Evolutionary conservation across 2,329 filamentous ascomycete species (phyloP).

Genomic region (Pseudogymnoascus sp.): DNA sequence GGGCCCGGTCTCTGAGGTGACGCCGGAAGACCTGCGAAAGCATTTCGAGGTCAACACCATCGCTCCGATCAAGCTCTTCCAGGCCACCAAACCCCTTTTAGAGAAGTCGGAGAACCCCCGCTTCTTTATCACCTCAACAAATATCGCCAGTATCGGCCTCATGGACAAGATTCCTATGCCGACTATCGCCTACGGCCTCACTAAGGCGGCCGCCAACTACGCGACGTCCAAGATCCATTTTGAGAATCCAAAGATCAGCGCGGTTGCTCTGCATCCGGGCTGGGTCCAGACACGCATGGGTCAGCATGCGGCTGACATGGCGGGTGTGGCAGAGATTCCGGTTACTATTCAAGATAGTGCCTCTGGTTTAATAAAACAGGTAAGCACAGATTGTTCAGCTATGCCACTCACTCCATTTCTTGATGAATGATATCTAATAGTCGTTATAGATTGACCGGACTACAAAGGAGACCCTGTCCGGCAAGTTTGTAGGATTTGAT

Average conservation of each 20-base stretch:
- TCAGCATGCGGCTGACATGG: conserved; percentile 27
- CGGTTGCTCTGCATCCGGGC: conserved; percentile 27
- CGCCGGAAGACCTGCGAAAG: conserved; percentile 30
- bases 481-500: conserved; percentile 19
- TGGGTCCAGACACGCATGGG: conserved; percentile 38
- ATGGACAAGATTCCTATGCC: conserved; percentile 14
- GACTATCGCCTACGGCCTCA: conserved; percentile 34
- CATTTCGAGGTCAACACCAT: conserved; percentile 38
- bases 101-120: conserved; percentile 29
- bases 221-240: conserved; percentile 31
- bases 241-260: conserved; percentile 30
- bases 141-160: conserved; percentile 21
- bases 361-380: conserved; percentile 26
- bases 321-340: conserved; percentile 29
- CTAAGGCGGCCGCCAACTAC: conserved; percentile 35
- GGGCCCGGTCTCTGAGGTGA: conserved; percentile 25
- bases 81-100: conserved; percentile 36
- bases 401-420: not conserved
- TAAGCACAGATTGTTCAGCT: conserved; percentile 11
- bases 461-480: conserved; percentile 26
- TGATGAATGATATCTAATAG: not conserved
- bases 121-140: conserved; percentile 31
- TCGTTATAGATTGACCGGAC: conserved; percentile 30
- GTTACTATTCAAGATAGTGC: conserved; percentile 31
- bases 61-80: conserved; percentile 37